phyloP scores from a whole-genome alignment of 257 asterid genomes.

The Anisodus acutangulus region DNA sequence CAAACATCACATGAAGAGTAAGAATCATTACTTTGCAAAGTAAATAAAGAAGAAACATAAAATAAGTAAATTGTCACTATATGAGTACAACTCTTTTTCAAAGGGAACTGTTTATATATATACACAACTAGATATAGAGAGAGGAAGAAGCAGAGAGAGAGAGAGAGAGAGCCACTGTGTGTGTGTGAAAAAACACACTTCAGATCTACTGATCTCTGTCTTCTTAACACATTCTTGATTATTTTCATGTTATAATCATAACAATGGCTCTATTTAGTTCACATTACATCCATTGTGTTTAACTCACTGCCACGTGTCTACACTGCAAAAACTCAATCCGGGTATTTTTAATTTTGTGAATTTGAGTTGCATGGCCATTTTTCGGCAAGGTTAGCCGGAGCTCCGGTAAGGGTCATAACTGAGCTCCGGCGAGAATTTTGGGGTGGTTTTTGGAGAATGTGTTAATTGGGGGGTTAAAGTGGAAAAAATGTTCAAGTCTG shows the following conservation, averaged over 20 bases:
- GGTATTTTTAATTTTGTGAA: slow-evolving; percentile 33
- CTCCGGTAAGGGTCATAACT: slow-evolving; percentile 56
- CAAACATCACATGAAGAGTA: no score
- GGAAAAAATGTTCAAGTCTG: slow-evolving; percentile 80
- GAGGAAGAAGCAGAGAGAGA: slow-evolving; percentile 47
- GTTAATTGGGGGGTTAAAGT: slow-evolving; percentile 41
- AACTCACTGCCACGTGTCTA: slow-evolving; percentile 34
- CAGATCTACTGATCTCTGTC: slow-evolving; percentile 51
- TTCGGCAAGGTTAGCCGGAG: slow-evolving; percentile 73
- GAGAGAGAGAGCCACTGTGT: slow-evolving; percentile 29
- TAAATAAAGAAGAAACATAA: no score
- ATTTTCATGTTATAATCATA: slow-evolving; percentile 33
- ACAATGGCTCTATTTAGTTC: slow-evolving; percentile 37
- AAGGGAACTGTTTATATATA: slow-evolving; percentile 26
- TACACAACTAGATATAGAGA: slow-evolving; percentile 41
- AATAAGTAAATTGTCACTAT: slow-evolving; percentile 21
- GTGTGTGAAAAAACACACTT: slow-evolving; percentile 28
- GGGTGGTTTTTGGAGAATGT: slow-evolving; percentile 34
- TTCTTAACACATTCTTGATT: slow-evolving; percentile 39
- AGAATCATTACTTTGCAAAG: no score
- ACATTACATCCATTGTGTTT: slow-evolving; percentile 45
- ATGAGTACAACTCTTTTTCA: neutral
- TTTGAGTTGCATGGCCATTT: slow-evolving; percentile 42
- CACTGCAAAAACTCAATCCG: slow-evolving; percentile 31
- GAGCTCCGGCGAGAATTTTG: slow-evolving; percentile 60